Conservation (phyloP, 495 filamentous ascomycete species). For the Parachaetomium inaequale region DNA sequence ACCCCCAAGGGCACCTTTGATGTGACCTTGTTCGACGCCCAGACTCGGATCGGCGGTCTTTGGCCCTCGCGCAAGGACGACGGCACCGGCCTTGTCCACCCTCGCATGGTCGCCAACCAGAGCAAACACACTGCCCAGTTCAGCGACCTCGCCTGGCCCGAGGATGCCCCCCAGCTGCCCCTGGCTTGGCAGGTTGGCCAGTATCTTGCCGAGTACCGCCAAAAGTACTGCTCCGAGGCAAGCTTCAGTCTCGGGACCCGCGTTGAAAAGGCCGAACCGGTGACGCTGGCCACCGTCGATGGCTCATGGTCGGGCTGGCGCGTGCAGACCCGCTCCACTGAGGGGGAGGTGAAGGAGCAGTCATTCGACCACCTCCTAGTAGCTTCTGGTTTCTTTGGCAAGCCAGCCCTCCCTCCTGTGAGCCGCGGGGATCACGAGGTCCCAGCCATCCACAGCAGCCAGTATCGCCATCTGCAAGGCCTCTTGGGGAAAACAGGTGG, state of each 20-base stretch:
- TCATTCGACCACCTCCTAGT: conserved; percentile 72
- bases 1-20: conserved; percentile 54
- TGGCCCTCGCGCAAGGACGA: conserved; percentile 58
- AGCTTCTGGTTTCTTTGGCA: conserved; percentile 72
- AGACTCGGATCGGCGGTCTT: conserved; percentile 65
- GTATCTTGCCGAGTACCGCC: conserved; percentile 63
- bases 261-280: conserved; percentile 49
- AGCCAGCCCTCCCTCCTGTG: conserved; percentile 52
- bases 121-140: conserved; percentile 75
- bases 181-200: conserved; percentile 69
- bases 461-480: conserved; percentile 42
- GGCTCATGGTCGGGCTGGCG: conserved; percentile 46
- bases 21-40: conserved; percentile 68
- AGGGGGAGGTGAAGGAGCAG: conserved; percentile 28
- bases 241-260: conserved; percentile 50
- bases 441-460: conserved; percentile 60
- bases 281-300: conserved; percentile 12
- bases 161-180: conserved; percentile 59
- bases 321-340: conserved; percentile 43
- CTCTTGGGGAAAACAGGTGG: conserved; percentile 31
- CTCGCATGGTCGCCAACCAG: conserved; percentile 73
- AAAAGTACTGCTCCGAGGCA: conserved; percentile 51
- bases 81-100: conserved; percentile 51
- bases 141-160: conserved; percentile 69
- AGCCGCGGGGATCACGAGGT: conserved; percentile 29